A percentile compares a stretch with the other conserved stretches of the same genome.
phyloP scores from a whole-genome alignment of 352 stramenopile species.

The Phytopythium oedochilum region DNA sequence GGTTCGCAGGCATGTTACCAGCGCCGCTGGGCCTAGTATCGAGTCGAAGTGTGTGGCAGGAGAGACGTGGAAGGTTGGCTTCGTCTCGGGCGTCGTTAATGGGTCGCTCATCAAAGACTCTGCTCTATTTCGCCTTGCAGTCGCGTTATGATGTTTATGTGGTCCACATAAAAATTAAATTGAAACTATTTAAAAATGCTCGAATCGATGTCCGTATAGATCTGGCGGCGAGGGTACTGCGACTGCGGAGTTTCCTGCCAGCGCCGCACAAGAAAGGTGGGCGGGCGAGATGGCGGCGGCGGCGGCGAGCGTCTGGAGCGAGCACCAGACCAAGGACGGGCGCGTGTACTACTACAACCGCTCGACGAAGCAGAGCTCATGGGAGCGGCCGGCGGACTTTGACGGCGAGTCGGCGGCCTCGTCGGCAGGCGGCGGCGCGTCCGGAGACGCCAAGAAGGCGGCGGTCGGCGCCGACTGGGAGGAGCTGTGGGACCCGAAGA shows the following conservation, averaged over 20 bases:
- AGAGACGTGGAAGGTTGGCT: no score
- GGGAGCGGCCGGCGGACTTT: constrained; percentile 79
- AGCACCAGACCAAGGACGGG: constrained; percentile 84
- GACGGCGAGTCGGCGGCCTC: constrained; percentile 35
- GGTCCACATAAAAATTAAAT: not conserved
- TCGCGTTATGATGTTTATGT: not conserved
- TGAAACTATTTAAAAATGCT: not conserved
- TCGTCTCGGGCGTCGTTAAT: no score
- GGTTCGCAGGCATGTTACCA: no score
- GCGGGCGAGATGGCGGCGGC: not conserved
- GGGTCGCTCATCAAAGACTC: no score
- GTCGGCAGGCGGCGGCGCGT: not conserved
- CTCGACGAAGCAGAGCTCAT: constrained; percentile 82
- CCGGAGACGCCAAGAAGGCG: constrained; percentile 14
- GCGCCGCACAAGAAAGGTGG: not conserved
- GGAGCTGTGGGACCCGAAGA: constrained; percentile 86
- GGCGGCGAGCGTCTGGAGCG: constrained; percentile 61
- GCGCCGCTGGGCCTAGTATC: no score
- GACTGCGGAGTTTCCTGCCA: not conserved
- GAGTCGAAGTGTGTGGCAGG: no score
- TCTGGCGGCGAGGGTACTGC: not conserved
- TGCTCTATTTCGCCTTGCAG: no score
- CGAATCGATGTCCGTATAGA: not conserved
- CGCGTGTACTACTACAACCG: constrained; percentile 88
- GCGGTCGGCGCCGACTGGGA: constrained; percentile 51